A percentile compares a stretch with the other conserved stretches of the same genome.
These are phyloP conservation scores for Aaosphaeria pasadenensis DNA, from an alignment of 2,329 filamentous ascomycete genomes.

Conservation along the genomic window DNA sequence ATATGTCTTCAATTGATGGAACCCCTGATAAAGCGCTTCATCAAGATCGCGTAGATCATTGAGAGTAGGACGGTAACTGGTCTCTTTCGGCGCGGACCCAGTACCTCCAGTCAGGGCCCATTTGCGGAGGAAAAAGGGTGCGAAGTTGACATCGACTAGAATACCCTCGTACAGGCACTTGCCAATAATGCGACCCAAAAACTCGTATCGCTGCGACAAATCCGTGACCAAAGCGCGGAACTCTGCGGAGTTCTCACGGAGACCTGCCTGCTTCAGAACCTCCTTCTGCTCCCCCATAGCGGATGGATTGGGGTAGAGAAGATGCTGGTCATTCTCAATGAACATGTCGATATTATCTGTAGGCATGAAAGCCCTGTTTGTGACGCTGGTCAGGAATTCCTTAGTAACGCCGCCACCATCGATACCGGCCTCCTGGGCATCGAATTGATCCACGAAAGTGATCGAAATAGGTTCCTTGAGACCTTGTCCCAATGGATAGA, in stretches of 20 bases:
- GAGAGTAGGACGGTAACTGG: slow-evolving; percentile 82
- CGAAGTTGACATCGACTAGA: slow-evolving; percentile 87
- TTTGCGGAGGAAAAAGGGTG: slow-evolving; percentile 92
- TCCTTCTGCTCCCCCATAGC: slow-evolving; percentile 68
- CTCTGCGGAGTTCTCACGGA: slow-evolving; percentile 53
- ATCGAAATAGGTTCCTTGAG: slow-evolving; percentile 96
- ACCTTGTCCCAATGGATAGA: slow-evolving; percentile 75
- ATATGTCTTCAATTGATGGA: slow-evolving; percentile 81
- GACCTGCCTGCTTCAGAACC: slow-evolving; percentile 50
- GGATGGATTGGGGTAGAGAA: slow-evolving; percentile 84
- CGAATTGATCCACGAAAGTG: slow-evolving; percentile 90
- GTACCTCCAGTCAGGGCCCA: slow-evolving; percentile 76
- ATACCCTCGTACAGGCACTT: slow-evolving; percentile 99
- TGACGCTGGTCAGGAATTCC: slow-evolving; percentile 89
- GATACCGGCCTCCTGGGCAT: slow-evolving; percentile 83
- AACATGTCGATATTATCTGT: slow-evolving; percentile 62
- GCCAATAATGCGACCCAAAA: slow-evolving; percentile 86
- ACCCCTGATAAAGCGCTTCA: slow-evolving; percentile 82
- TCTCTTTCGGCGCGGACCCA: slow-evolving; percentile 62
- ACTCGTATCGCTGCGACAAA: slow-evolving; percentile 77
- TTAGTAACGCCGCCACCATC: slow-evolving; percentile 97
- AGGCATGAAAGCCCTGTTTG: slow-evolving; percentile 74
- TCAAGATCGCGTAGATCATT: slow-evolving; percentile 94
- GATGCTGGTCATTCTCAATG: slow-evolving; percentile 76
- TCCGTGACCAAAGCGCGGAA: slow-evolving; percentile 59